phyloP scores from a whole-genome alignment of 257 asterid species.

The Solanum sparsipilum region DNA sequence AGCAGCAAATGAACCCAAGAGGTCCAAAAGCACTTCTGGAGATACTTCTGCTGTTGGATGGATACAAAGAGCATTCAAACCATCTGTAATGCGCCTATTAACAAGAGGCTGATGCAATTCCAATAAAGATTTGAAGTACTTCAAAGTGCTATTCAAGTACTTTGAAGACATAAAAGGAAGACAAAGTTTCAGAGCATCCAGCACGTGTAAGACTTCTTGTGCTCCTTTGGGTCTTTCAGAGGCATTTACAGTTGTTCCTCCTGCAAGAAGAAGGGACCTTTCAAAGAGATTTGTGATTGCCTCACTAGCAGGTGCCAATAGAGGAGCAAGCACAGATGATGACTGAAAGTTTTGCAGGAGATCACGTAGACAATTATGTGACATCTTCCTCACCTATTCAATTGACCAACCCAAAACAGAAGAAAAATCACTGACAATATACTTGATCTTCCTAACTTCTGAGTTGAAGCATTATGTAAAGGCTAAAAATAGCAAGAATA shows the following conservation, averaged over 20 bases:
- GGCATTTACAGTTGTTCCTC: constrained; percentile 51
- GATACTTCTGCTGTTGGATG: constrained; percentile 53
- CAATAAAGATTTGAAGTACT: constrained; percentile 68
- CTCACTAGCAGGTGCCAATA: constrained; percentile 70
- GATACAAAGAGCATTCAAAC: constrained; percentile 53
- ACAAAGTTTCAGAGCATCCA: constrained; percentile 66
- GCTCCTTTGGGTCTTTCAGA: constrained; percentile 70
- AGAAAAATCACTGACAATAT: background rate
- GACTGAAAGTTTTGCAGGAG: constrained; percentile 40
- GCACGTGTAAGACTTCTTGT: constrained; percentile 62
- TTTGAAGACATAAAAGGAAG: constrained; percentile 70
- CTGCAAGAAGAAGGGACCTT: constrained; percentile 75
- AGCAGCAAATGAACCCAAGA: constrained; percentile 60
- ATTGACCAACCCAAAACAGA: constrained; percentile 5
- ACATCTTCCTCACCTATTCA: constrained; percentile 57
- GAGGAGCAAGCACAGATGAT: constrained; percentile 24
- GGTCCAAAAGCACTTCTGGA: constrained; percentile 57
- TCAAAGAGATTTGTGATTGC: constrained; percentile 53
- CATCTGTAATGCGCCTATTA: constrained; percentile 62
- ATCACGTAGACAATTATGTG: constrained; percentile 54
- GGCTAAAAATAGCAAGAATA: background rate
- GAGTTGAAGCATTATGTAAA: background rate
- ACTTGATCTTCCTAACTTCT: background rate
- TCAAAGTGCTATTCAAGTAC: constrained; percentile 48
- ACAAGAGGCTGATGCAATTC: constrained; percentile 56